phyloP scores from a whole-genome alignment of 1,139 yeast genomes.

The Taphrina wiesneri region DNA sequence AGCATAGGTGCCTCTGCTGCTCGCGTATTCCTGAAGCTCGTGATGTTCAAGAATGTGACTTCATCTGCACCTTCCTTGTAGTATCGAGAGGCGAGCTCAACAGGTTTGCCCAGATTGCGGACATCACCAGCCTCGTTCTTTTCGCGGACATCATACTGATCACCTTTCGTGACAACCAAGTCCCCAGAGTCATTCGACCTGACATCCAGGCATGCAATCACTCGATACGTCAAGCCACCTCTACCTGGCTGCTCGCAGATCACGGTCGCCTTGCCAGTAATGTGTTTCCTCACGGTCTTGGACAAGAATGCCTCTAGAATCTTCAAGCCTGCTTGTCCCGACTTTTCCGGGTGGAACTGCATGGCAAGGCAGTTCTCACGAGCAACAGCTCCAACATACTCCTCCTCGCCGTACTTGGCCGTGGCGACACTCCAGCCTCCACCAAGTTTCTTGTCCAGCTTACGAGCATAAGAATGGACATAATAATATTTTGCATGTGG shows the following conservation, averaged over 20 bases:
- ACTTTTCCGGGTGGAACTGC: conserved; percentile 96
- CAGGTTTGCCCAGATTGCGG: conserved; percentile 93
- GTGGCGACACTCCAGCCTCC: conserved; percentile 77
- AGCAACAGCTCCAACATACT: conserved; percentile 78
- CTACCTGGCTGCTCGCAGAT: conserved; percentile 31
- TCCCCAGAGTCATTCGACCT: conserved; percentile 92
- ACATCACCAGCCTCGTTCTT: conserved; percentile 55
- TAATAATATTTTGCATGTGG: conserved; percentile 76
- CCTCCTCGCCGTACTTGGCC: conserved; percentile 74
- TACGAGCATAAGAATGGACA: conserved; percentile 72
- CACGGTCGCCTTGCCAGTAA: conserved; percentile 40
- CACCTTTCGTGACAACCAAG: conserved; percentile 95
- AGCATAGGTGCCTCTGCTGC: conserved; percentile 90
- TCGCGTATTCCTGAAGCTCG: conserved; percentile 93
- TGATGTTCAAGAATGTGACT: conserved; percentile 87
- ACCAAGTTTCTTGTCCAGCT: conserved; percentile 38
- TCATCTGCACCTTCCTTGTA: conserved; percentile 96
- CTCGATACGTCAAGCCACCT: conserved; percentile 75
- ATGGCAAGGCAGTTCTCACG: conserved; percentile 84
- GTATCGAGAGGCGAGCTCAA: conserved; percentile 84
- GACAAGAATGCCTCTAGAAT: conserved; percentile 71
- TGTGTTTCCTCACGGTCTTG: conserved; percentile 47
- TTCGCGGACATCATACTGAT: conserved; percentile 94
- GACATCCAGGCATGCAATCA: conserved; percentile 96
- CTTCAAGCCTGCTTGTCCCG: conserved; percentile 83